Base-by-base conservation (phyloP, 371 early-diverging fungal genomes). In the Mortierella sp. region DNA sequence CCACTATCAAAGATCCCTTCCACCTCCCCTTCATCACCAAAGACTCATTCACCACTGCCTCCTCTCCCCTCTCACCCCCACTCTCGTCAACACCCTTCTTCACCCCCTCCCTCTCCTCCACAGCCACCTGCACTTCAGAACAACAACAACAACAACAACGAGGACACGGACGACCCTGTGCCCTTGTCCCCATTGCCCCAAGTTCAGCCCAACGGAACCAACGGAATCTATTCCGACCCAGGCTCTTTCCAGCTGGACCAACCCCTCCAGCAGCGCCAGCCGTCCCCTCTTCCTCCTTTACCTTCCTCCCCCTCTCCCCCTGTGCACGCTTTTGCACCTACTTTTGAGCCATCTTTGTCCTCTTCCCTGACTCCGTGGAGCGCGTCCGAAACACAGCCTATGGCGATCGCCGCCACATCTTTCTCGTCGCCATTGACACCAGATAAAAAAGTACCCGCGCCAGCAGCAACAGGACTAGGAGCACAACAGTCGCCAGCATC, bases 71-170 rank as follows among this genome's bases (percentile, higher is more conserved):
- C 68, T 10, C 68, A 68, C 41, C 68, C 68, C 3, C 68, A 68
- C 68, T 68, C 68, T 24, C 68, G 68, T 68, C 68, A 68, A 68
- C 68, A 68, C 68, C 68, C 68, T 24, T 68, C 68, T 8, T 68
- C 68, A 2, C 68, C 68, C 24, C 68, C 68, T 10, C 68, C 68
- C 41, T 68, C 68, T 18, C 68, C 68, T 41, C 68, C 68, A 68
- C 68, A 68, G 68, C 68, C 68, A 35, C 68, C 68, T 24, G 43
- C 68, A 10, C 60, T 32, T 29, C 21, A 21, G 24, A 16, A 1
- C 18, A 35, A 63, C 65, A 63, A 38, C 65, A 68, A 60, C 60
- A 32, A 6, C 16, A 18, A 38, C 35, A 68, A 68, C 2, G 41
- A 35, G 24, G 68, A 68, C 43, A 24, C 68, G 8, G 68, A 41